A percentile compares a stretch with the other conserved stretches of the same genome.
These are phyloP conservation scores for Cyberlindnera nakhonratchasimensis DNA, from an alignment of 805 yeast species.

Conservation along the genomic window DNA sequence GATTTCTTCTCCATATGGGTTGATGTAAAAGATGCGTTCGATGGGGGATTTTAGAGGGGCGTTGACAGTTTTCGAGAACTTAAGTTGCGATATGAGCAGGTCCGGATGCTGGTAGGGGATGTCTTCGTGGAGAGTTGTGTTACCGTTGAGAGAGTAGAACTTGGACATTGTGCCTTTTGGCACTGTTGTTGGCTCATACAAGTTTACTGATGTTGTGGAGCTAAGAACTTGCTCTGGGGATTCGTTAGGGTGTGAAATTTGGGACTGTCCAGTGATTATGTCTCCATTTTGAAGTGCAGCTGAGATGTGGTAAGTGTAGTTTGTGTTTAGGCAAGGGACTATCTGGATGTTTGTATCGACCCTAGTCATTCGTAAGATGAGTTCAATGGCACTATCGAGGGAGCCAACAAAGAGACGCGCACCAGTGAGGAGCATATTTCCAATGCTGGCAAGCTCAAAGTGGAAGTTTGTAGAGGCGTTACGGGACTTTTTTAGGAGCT, in stretches of 20 bases:
- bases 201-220: conserved; percentile 18
- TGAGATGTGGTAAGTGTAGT: conserved; percentile 81
- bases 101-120: conserved; percentile 79
- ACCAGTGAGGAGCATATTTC: conserved; percentile 81
- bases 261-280: conserved; percentile 85
- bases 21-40: conserved; percentile 69
- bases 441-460: conserved; percentile 77
- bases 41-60: conserved; percentile 74
- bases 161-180: not conserved
- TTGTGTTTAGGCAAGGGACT: conserved; percentile 79
- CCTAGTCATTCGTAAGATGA: conserved; percentile 61
- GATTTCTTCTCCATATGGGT: conserved; percentile 85
- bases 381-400: conserved; percentile 77
- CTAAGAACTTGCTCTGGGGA: conserved; percentile 10
- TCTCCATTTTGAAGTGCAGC: conserved; percentile 69
- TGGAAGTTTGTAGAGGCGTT: conserved; percentile 56
- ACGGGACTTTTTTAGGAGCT: conserved; percentile 63
- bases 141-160: conserved; percentile 1
- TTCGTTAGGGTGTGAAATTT: conserved; percentile 80
- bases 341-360: conserved; percentile 53
- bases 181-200: conserved; percentile 12
- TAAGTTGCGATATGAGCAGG: conserved; percentile 67
- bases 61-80: conserved; percentile 57
- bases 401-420: conserved; percentile 80
- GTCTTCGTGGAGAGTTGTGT: conserved; percentile 39